Base-by-base conservation (phyloP, 441 rosid genomes). In the Metrosideros polymorpha region DNA sequence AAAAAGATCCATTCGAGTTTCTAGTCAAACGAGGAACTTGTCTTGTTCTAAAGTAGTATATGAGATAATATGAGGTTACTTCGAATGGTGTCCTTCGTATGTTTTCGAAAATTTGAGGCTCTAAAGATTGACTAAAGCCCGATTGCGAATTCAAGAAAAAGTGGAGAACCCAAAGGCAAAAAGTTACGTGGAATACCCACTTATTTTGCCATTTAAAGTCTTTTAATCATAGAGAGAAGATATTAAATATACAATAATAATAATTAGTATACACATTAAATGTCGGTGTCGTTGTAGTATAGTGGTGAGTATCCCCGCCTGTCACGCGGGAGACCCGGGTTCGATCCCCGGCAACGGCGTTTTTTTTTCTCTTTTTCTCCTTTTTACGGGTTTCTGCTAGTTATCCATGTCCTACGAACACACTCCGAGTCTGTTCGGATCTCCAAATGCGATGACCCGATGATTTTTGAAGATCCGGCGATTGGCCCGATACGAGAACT, bases 261-360 rank as follows among this genome's bases (percentile, higher is more conserved):
- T 49, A 49, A 45, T 49, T 49, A 49, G 50, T 49, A 12, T 50
- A 45, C 10, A 12, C 49, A 1, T 9, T 13, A 17, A 13, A 51
- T 5, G 25, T 22, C 30, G 4, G 10, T 12, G 85, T 84, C 75
- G 75, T 84, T 55, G 85, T 54, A 56, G 75, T 84, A 84, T 84
- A 42, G 85, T 84, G 85, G 85, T 56, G 39, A 84, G 85, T 56
- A 84, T 84, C 39, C 85, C 50, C 85, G 85, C 76, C 85, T 84
- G 85, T 84, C 85, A 84, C 85, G 85, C 85, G 53, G 52, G 85
- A 25, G 85, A 84, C 85, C 85, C 85, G 76, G 85, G 66, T 84
- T 84, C 76, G 85, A 84, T 84, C 85, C 66, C 85, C 77, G 85
- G 85, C 77, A 56, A 84, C 85, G 85, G 85, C 56, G 84, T 12